Percentiles rank a stretch among this genome's conserved stretches.
These are phyloP conservation scores for Alternaria triticimaculans DNA, from an alignment of 2,329 filamentous ascomycete genomes.

Conservation along the genomic window DNA sequence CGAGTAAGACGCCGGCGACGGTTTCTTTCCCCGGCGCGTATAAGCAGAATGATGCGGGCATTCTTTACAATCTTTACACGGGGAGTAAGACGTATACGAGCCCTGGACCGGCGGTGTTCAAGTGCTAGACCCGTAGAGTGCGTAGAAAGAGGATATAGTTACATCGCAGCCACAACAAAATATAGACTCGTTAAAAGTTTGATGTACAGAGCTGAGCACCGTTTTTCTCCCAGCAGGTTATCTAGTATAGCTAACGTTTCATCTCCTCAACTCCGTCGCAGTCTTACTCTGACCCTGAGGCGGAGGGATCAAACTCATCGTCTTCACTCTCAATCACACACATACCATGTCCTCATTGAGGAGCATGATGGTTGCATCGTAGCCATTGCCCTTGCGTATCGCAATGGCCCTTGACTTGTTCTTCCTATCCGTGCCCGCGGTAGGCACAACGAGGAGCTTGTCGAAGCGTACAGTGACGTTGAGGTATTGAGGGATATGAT, in stretches of 20 bases:
- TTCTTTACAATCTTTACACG: conserved; percentile 40
- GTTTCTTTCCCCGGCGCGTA: conserved; percentile 47
- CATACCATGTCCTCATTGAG: too few species aligned
- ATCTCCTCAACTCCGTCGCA: too few species aligned
- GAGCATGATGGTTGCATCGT: too few species aligned
- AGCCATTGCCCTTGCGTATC: background rate
- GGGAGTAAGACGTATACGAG: conserved; percentile 52
- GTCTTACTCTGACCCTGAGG: too few species aligned
- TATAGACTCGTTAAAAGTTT: too few species aligned
- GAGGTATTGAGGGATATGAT: background rate
- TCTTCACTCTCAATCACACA: too few species aligned
- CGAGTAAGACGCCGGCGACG: conserved; percentile 32
- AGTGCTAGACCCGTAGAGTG: conserved; percentile 45
- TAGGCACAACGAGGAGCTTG: background rate
- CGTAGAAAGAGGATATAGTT: too few species aligned
- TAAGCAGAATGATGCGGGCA: conserved; percentile 36
- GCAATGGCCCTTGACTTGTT: background rate
- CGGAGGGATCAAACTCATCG: too few species aligned
- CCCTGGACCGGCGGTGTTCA: conserved; percentile 59
- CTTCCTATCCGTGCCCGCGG: background rate
- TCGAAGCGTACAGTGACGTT: background rate
- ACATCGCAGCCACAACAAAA: too few species aligned
- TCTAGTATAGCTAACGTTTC: too few species aligned
- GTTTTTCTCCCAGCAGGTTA: too few species aligned
- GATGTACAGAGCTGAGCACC: too few species aligned